Conservation (phyloP, 495 filamentous ascomycete species). For the Talaromyces ruber region DNA sequence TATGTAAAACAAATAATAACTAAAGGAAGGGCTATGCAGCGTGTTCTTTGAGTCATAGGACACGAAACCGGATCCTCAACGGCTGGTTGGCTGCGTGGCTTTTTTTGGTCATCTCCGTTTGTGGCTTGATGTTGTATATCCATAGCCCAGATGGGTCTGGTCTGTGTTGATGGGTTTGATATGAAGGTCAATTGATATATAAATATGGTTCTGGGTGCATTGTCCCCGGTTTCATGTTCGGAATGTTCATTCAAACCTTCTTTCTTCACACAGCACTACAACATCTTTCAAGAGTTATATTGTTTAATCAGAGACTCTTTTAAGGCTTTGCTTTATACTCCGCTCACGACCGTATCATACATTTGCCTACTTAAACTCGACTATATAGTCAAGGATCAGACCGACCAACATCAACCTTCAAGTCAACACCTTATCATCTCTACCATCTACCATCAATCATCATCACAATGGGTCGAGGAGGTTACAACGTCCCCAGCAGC, state of each 20-base stretch:
- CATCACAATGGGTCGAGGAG: conserved; percentile 18
- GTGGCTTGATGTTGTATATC: neutral
- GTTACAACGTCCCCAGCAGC: conserved; percentile 15
- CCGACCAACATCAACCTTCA: neutral
- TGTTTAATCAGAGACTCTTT: neutral
- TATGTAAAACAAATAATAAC: neutral
- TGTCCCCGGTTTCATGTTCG: neutral
- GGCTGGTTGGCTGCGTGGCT: neutral
- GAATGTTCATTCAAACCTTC: neutral
- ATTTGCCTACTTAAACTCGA: neutral
- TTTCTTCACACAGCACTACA: neutral
- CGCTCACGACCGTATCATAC: neutral
- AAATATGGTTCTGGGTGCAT: neutral
- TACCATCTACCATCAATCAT: neutral
- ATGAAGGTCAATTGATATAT: neutral
- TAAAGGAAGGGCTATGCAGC: neutral
- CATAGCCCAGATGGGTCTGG: neutral
- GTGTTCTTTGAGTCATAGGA: neutral
- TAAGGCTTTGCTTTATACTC: neutral
- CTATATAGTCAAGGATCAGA: neutral
- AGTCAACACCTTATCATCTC: neutral
- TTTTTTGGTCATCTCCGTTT: neutral
- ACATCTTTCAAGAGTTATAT: neutral
- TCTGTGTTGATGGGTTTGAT: neutral
- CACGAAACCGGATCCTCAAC: neutral